phyloP scores from a whole-genome alignment of 1,284 basidiomycete species.

The Fomitopsis pinicola region DNA sequence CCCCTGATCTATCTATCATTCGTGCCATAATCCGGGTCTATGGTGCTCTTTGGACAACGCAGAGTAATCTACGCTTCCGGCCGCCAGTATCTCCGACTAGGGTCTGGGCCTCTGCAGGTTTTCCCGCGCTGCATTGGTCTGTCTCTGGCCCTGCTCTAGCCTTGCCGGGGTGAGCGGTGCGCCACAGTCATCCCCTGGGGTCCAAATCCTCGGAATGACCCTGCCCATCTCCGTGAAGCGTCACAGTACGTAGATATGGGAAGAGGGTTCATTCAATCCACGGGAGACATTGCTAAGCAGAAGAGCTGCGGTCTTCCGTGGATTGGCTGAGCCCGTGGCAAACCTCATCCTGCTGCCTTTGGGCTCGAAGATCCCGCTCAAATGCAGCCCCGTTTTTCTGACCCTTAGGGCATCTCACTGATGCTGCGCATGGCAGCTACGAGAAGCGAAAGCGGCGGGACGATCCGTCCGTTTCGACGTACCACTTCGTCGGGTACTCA shows the following conservation, averaged over 20 bases:
- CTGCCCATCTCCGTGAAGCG: background rate
- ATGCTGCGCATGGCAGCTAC: constrained; percentile 45
- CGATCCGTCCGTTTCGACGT: constrained; percentile 49
- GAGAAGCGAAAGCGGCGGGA: constrained; percentile 72
- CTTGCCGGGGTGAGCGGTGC: background rate
- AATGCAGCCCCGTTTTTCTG: background rate
- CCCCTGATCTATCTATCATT: too few relatives aligned
- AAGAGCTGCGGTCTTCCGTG: background rate
- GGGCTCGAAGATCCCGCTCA: background rate
- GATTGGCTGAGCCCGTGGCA: background rate
- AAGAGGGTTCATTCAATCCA: background rate
- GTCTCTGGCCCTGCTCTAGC: background rate
- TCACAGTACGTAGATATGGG: background rate
- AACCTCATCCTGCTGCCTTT: background rate
- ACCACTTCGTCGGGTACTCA: constrained; percentile 92
- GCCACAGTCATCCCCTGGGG: background rate
- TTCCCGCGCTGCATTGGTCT: background rate
- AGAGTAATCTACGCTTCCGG: background rate
- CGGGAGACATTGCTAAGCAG: background rate
- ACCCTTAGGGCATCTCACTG: background rate
- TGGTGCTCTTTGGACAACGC: background rate
- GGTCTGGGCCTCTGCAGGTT: background rate
- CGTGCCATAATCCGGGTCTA: background rate
- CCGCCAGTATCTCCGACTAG: background rate
- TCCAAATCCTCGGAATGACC: background rate